Evolutionary conservation across 2,329 filamentous ascomycete genomes (phyloP), one percentile per base, ranked within the genome.

Genomic region (Fusarium sp.): DNA sequence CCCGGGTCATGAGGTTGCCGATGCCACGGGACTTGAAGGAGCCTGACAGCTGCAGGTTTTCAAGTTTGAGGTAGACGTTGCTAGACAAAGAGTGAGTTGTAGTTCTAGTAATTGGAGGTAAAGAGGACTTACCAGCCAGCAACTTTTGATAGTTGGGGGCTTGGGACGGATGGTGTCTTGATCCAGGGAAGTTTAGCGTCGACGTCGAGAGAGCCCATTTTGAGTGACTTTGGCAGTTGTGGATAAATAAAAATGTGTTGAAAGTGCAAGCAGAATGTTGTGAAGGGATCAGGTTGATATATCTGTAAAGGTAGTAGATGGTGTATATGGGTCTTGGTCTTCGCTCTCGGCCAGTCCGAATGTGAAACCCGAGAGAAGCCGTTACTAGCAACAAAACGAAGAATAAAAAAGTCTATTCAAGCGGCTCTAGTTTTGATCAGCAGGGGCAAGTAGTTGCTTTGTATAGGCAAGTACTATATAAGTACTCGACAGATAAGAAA

Each of bases 1-100:
- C 81, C 62, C 79, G 79, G 66, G 85, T 83, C 79, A 95, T 91
- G 80, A 93, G 88, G 81, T 93, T 90, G 59, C 94, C 93, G 70
- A 96, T 90, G 33, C 93, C 94, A 74, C 90, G 89, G 56, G 93
- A 95, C 82, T 97, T 97, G 90, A 97, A 97, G 43, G 93, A 95
- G 72, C 93, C 93, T 25, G 92, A 93, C 6, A 94, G 95, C 80
- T 97, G 95, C 64, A 95, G 89, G 80, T 93, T 94, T 78, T 97
- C 94, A 71, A 97, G 90, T 82, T 97, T 97, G 79, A 97, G 90
- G 82, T 93, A 94, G 82, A 97, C 90, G 84, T 93, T 92, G 85
- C 93, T 88, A 12, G 22, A 33, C 15, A 43, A 27, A 43, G 77
- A 77, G 65, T 52, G 27, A 32, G 33, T 27, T 30, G 15, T 8